A percentile compares a stretch with the other conserved stretches of the same genome.
These are phyloP conservation scores for Corrigiola litoralis DNA, from an alignment of 179 eudicot genomes.

Conservation along the genomic window DNA sequence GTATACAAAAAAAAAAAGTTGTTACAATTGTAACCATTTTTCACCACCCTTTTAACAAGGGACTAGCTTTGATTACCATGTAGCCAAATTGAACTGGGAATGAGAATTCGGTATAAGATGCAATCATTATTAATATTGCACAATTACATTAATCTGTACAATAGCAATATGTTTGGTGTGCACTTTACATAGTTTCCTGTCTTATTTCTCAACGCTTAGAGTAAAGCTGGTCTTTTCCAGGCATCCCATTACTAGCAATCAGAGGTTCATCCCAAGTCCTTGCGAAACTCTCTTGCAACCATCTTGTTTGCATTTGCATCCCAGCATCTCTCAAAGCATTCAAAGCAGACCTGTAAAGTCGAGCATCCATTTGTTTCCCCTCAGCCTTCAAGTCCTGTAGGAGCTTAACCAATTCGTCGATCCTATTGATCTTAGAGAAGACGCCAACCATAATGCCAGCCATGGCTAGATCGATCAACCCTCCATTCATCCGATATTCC, in stretches of 20 bases:
- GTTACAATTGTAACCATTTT: no score
- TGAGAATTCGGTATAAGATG: background rate
- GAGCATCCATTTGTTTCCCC: slow-evolving; percentile 53
- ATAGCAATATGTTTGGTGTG: background rate
- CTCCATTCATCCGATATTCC: slow-evolving; percentile 64
- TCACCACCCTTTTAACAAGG: no score
- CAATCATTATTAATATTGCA: slow-evolving; percentile 10
- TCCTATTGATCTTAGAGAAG: slow-evolving; percentile 58
- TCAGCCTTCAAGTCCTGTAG: slow-evolving; percentile 66
- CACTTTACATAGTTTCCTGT: slow-evolving; percentile 4
- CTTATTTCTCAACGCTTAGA: background rate
- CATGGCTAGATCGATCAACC: slow-evolving; percentile 64
- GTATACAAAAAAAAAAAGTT: no score
- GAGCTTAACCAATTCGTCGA: slow-evolving; percentile 69
- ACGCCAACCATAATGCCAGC: slow-evolving; percentile 89
- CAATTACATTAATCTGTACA: slow-evolving; percentile 18
- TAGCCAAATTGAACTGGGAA: background rate
- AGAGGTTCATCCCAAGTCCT: slow-evolving; percentile 11
- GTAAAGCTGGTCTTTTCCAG: background rate
- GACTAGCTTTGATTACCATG: no score
- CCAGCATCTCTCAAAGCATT: slow-evolving; percentile 84
- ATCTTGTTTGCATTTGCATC: slow-evolving; percentile 50
- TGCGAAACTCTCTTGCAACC: slow-evolving; percentile 59
- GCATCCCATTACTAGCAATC: slow-evolving; percentile 2
- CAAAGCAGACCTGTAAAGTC: slow-evolving; percentile 68